Conservation (phyloP, 2,329 filamentous ascomycete genomes). For the Cercospora berteroae region DNA sequence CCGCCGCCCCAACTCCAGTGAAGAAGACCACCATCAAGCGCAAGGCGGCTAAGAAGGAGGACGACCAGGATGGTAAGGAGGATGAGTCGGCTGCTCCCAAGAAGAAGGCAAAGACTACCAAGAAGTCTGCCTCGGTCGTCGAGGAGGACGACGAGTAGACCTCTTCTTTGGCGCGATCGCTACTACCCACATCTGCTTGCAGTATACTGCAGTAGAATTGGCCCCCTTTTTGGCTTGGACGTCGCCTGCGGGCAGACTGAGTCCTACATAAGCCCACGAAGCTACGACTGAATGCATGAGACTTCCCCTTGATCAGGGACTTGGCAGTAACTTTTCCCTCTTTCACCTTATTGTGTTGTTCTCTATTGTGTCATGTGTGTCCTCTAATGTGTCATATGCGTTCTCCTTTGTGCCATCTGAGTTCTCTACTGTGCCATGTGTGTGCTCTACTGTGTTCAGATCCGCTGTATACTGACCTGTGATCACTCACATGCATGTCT, state of each 20-base stretch:
- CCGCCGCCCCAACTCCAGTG: slow-evolving; percentile 2
- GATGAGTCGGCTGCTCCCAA: not conserved
- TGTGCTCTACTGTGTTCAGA: not conserved
- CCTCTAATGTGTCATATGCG: not conserved
- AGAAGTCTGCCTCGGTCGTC: not conserved
- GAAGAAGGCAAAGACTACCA: not conserved
- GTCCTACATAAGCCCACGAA: not conserved
- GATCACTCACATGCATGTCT: not conserved
- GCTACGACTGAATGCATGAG: not conserved
- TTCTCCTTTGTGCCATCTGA: not conserved
- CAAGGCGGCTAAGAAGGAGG: not conserved
- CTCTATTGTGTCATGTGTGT: not conserved
- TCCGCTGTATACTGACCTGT: not conserved
- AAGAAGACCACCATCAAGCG: slow-evolving; percentile 7
- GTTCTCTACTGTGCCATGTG: not conserved
- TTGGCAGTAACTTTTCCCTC: not conserved
- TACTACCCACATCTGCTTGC: not conserved
- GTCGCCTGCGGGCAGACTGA: not conserved
- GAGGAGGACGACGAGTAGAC: not conserved
- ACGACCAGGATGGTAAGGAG: not conserved
- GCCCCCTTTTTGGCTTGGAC: not conserved
- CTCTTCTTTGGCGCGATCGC: not conserved
- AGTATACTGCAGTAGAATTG: not conserved
- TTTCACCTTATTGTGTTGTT: not conserved
- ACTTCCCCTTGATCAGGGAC: not conserved